phyloP scores from a whole-genome alignment of 2,329 filamentous ascomycete genomes.

The Ploettnerulaceae sp. region DNA sequence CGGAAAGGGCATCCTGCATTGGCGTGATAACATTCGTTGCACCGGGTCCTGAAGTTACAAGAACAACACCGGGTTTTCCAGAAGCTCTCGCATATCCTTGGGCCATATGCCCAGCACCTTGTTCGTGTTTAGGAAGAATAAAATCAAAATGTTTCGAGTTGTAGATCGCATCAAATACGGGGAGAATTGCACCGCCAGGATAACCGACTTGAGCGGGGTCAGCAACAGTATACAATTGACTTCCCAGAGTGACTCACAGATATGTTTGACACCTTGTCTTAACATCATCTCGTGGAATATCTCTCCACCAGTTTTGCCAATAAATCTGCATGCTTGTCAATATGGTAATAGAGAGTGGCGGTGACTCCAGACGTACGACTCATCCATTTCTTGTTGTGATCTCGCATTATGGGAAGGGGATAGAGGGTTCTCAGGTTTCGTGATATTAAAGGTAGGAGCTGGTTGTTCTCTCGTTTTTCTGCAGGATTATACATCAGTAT shows the following conservation, averaged over 20 bases:
- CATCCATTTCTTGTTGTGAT: constrained; percentile 61
- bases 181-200: constrained; percentile 91
- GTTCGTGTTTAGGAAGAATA: constrained; percentile 90
- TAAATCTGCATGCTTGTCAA: constrained; percentile 55
- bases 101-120: constrained; percentile 98
- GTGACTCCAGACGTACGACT: constrained; percentile 58
- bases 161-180: constrained; percentile 98
- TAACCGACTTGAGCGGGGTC: constrained; percentile 62
- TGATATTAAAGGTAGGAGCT: constrained; percentile 55
- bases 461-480: constrained; percentile 56
- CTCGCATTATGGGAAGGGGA: constrained; percentile 61
- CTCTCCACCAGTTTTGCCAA: constrained; percentile 90
- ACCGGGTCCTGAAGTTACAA: constrained; percentile 94
- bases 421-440: constrained; percentile 51
- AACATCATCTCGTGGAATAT: constrained; percentile 99
- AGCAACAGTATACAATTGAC: constrained; percentile 12
- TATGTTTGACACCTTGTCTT: constrained; percentile 82
- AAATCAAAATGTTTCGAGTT: constrained; percentile 97
- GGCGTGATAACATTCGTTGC: constrained; percentile 96
- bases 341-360: constrained; percentile 10
- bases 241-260: constrained; percentile 62
- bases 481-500: constrained; percentile 31
- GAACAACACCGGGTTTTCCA: constrained; percentile 89
- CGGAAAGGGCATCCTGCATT: constrained; percentile 91
- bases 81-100: constrained; percentile 93